Conservation (phyloP, 495 filamentous ascomycete species). For the Polyplosphaeria fusca region DNA sequence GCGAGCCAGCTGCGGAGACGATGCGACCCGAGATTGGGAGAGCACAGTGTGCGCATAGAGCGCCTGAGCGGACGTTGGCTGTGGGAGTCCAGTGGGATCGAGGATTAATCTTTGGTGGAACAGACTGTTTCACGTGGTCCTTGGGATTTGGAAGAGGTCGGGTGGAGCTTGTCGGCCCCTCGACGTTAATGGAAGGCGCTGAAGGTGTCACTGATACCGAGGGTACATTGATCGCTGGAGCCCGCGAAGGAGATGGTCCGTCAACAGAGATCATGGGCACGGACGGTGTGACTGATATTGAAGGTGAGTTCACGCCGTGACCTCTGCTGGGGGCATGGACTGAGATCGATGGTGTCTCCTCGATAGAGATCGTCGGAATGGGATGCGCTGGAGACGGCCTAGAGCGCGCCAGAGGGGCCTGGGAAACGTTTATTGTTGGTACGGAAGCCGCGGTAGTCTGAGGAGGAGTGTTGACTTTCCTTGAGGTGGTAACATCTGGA, state of each 20-base stretch:
- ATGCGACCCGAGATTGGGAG: conserved; percentile 84
- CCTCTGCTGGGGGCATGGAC: conserved; percentile 16
- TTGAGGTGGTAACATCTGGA: conserved; percentile 14
- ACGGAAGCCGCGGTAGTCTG: conserved; percentile 23
- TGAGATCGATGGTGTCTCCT: conserved; percentile 49
- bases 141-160: conserved; percentile 47
- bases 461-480: conserved; percentile 31
- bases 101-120: conserved; percentile 36
- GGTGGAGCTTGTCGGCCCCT: conserved; percentile 11
- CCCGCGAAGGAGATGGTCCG: conserved; percentile 2
- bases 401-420: conserved; percentile 38
- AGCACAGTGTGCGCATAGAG: conserved; percentile 78
- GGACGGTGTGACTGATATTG: conserved; percentile 30
- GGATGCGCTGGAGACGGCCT: conserved; percentile 36
- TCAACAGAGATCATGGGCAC: conserved; percentile 30
- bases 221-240: conserved; percentile 9
- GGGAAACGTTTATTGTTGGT: conserved; percentile 38
- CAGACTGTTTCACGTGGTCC: conserved; percentile 30
- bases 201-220: conserved; percentile 22
- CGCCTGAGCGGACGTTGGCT: conserved; percentile 61
- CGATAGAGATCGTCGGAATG: conserved; percentile 54
- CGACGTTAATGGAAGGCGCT: conserved; percentile 22
- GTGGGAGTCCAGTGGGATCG: conserved; percentile 46
- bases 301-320: conserved; percentile 24
- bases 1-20: conserved; percentile 70